These are phyloP conservation scores for Aschersonia sp. DNA, from an alignment of 2,329 filamentous ascomycete species.

Conservation along the genomic window DNA sequence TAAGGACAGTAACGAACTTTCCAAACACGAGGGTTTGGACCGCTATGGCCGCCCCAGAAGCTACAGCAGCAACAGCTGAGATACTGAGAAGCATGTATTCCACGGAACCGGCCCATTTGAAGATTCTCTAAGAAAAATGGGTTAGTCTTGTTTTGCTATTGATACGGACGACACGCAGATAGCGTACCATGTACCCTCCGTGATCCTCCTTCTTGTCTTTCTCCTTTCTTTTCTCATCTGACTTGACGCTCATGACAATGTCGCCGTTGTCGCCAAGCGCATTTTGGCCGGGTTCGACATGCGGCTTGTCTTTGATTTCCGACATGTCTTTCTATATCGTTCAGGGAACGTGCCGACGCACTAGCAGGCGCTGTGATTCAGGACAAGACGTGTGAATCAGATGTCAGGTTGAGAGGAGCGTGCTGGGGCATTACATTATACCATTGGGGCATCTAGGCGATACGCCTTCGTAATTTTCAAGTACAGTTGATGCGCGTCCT, in stretches of 20 bases:
- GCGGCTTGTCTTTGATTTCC: background rate
- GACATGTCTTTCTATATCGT: background rate
- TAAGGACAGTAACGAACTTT: conserved; percentile 19
- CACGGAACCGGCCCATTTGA: conserved; percentile 12
- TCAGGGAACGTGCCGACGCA: too few relatives aligned
- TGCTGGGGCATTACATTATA: too few relatives aligned
- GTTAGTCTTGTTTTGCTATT: background rate
- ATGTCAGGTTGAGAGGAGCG: too few relatives aligned
- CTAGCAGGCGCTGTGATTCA: too few relatives aligned
- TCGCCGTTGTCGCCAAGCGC: too few relatives aligned
- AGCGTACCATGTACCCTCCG: conserved; percentile 2
- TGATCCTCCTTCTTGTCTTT: background rate
- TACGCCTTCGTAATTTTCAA: too few relatives aligned
- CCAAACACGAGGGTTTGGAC: conserved; percentile 24
- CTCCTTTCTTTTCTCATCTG: background rate
- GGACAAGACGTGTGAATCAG: too few relatives aligned
- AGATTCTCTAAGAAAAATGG: conserved; percentile 12
- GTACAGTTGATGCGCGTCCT: too few relatives aligned
- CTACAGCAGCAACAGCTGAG: conserved; percentile 17
- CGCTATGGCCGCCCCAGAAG: conserved; percentile 21
- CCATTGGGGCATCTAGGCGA: too few relatives aligned
- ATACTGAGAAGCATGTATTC: conserved; percentile 14
- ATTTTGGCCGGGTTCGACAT: background rate
- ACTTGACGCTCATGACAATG: background rate
- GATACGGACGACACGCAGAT: background rate